Evolutionary conservation across 208 protist species (phyloP).

Genomic region (Leishmania amazonensis): DNA sequence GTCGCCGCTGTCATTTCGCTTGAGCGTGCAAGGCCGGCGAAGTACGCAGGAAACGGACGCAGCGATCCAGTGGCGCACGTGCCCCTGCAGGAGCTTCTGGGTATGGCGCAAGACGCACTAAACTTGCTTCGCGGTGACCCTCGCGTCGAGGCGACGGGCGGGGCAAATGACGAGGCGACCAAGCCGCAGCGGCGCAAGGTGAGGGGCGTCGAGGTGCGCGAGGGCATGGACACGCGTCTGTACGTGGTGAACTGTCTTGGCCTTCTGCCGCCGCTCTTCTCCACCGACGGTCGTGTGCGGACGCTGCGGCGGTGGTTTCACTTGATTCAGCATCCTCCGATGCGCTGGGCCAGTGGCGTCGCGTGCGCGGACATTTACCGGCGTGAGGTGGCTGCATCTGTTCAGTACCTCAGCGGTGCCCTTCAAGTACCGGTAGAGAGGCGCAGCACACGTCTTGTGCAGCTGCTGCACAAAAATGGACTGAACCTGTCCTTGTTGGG

Average conservation of each 20-base stretch:
- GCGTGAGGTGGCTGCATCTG: constrained; percentile 9
- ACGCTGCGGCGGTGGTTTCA: constrained; percentile 51
- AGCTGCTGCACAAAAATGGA: constrained; percentile 40
- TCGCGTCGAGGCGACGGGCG: not conserved
- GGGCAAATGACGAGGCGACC: not conserved
- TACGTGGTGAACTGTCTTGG: constrained; percentile 60
- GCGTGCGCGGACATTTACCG: constrained; percentile 25
- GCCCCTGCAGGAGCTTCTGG: constrained; percentile 54
- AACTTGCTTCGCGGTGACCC: constrained; percentile 33
- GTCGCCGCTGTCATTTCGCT: constrained; percentile 55
- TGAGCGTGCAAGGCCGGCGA: constrained; percentile 22
- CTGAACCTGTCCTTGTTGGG: constrained; percentile 53
- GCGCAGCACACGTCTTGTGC: constrained; percentile 37
- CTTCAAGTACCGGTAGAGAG: constrained; percentile 30
- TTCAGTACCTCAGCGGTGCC: constrained; percentile 25
- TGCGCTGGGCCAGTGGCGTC: constrained; percentile 12
- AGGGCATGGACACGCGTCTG: constrained; percentile 45
- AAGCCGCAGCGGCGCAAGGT: constrained; percentile 19
- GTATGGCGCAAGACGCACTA: constrained; percentile 41
- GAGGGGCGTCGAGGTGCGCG: constrained; percentile 49
- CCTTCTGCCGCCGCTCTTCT: constrained; percentile 41
- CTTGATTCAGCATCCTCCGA: constrained; percentile 34
- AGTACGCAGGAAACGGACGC: constrained; percentile 42
- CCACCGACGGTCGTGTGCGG: constrained; percentile 8
- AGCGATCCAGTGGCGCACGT: constrained; percentile 32